Evolutionary conservation across 2,329 filamentous ascomycete genomes (phyloP), one percentile per base, ranked within the genome.

Genomic region (Elsinoe australis): DNA sequence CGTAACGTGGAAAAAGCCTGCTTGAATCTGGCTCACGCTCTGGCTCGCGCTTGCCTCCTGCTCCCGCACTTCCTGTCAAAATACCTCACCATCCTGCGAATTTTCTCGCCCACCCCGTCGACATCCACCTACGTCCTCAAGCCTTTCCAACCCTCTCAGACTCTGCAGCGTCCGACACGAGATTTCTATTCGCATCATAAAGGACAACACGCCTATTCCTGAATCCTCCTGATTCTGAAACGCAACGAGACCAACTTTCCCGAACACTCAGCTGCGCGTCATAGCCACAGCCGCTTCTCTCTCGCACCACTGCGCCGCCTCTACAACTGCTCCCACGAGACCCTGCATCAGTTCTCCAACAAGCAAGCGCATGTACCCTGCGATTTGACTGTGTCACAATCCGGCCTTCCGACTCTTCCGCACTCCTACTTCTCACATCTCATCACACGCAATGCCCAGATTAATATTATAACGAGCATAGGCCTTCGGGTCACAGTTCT

Each of bases 401-500:
- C 5, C 15, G n/a, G n/a, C n/a, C n/a, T n/a, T n/a, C n/a, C n/a
- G n/a, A n/a, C 19, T 39, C 35, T 29, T 32, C 28, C 24, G 26
- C 39, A 24, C 39, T 44, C 39, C 24, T 29, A 29, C 17, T 44
- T 24, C 39, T 29, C 24, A 19, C 39, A 31, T 31, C 24, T 28
- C 39, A 24, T 32, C 28, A 31, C 26, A 32, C 24, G 7, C 12
- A 31, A 29, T 44, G 39, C 22, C 39, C 17, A 24, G 24, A 29
- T 44, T 38, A 14, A 48, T 48, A 39, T 48, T 48, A 48, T 48
- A 48, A 36, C 45, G 39, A 32, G 32, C 26, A 22, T 19, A 22
- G 45, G 34, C 45, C 45, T 48, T 29, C 45, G 45, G 45, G 45
- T 48, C 45, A 7, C 22, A 29, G 39, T 44, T 41, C 18, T 41